Evolutionary conservation across 148 eudicot species (phyloP).

Genomic region (Vaccinium vitisidaea): DNA sequence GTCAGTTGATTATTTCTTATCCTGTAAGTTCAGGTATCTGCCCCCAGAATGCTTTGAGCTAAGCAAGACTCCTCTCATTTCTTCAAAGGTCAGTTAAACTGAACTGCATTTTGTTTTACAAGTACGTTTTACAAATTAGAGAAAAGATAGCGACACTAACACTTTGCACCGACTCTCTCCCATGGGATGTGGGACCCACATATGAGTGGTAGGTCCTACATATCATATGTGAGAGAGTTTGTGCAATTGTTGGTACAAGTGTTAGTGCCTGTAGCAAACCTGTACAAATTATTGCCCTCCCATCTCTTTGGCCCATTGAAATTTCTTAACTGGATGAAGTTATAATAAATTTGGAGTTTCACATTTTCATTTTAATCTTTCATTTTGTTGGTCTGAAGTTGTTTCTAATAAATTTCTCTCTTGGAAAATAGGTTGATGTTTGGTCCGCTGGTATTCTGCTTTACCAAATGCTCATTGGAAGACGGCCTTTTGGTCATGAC

Average conservation of each 20-base stretch:
- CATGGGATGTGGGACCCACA: too few relatives aligned
- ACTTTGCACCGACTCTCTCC: too few relatives aligned
- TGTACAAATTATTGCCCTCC: background rate
- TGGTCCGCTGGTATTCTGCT: constrained; percentile 96
- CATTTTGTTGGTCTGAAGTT: background rate
- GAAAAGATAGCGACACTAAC: too few relatives aligned
- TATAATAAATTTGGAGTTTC: background rate
- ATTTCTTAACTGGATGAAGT: background rate
- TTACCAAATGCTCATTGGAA: constrained; percentile 98
- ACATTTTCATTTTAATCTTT: background rate
- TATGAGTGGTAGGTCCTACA: too few relatives aligned
- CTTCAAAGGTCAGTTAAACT: constrained; percentile 70
- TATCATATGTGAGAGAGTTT: too few relatives aligned
- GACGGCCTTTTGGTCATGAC: constrained; percentile 98
- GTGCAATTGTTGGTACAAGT: too few relatives aligned
- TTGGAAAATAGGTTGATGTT: constrained; percentile 77
- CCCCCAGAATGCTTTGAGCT: constrained; percentile 99
- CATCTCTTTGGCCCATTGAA: background rate
- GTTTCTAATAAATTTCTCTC: constrained; percentile 2
- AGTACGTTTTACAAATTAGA: background rate
- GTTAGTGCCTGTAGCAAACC: too few relatives aligned
- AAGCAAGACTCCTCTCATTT: constrained; percentile 84
- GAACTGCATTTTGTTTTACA: background rate
- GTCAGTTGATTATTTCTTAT: constrained; percentile 1
- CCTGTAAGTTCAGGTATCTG: constrained; percentile 65